These are phyloP conservation scores for Auricularia cornea DNA, from an alignment of 768 basidiomycete species.

Conservation along the genomic window DNA sequence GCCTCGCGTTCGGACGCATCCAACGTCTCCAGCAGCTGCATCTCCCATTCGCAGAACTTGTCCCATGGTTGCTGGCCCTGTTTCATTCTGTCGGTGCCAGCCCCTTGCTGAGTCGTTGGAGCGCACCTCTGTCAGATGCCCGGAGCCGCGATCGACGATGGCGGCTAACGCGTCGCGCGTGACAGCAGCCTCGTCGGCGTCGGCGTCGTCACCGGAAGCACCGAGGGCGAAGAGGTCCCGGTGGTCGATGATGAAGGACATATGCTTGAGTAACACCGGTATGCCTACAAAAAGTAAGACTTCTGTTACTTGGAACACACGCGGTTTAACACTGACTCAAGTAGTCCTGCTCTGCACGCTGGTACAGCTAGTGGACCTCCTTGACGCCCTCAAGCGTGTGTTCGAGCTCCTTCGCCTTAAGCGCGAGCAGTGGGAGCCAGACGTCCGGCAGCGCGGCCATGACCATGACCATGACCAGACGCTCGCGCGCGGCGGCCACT, in stretches of 20 bases:
- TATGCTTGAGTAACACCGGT: conserved; percentile 57
- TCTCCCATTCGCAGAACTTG: conserved; percentile 63
- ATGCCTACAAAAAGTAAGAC: conserved; percentile 45
- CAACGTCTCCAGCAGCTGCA: conserved; percentile 51
- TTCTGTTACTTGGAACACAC: conserved; percentile 10
- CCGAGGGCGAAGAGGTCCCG: conserved; percentile 30
- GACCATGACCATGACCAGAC: conserved; percentile 42
- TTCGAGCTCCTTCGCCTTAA: conserved; percentile 32
- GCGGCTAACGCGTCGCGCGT: conserved; percentile 46
- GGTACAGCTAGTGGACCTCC: conserved; percentile 53
- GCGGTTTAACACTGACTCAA: conserved; percentile 63
- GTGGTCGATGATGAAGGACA: conserved; percentile 43
- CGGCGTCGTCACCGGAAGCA: conserved; percentile 21
- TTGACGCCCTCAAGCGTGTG: conserved; percentile 42
- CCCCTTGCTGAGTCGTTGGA: background rate
- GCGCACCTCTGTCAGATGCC: conserved; percentile 57
- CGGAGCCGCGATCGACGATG: conserved; percentile 47
- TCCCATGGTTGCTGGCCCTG: conserved; percentile 73
- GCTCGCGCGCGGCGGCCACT: conserved; percentile 53
- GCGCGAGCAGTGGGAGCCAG: conserved; percentile 60
- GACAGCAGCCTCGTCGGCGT: conserved; percentile 46
- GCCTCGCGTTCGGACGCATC: conserved; percentile 1
- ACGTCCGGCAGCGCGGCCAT: conserved; percentile 60
- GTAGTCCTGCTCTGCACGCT: conserved; percentile 66
- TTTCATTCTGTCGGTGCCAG: background rate